A percentile compares a stretch with the other conserved stretches of the same genome.
Evolutionary conservation across 2,329 filamentous ascomycete species (phyloP).

Genomic region (Pseudocercospora macadamiae): DNA sequence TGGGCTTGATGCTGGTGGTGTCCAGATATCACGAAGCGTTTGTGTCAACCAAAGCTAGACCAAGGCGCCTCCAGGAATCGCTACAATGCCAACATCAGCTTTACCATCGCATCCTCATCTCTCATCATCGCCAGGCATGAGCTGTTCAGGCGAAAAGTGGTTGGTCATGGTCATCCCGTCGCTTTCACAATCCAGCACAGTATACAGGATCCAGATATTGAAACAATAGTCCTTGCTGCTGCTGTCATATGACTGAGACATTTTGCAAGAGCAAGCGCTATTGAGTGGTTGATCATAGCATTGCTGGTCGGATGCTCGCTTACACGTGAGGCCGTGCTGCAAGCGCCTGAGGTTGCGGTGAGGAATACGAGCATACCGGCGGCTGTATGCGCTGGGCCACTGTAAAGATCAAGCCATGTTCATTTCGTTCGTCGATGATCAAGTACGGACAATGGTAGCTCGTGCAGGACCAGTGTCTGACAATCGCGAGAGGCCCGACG

Average conservation of each 20-base stretch:
- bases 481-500: not conserved
- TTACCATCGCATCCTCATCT: too few species aligned
- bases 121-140: too few species aligned
- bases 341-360: not conserved
- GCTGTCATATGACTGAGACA: not conserved
- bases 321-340: not conserved
- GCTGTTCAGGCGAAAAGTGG: too few species aligned
- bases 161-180: not conserved
- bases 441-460: not conserved
- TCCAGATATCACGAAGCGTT: too few species aligned
- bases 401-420: not conserved
- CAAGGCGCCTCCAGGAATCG: too few species aligned
- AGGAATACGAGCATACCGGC: not conserved
- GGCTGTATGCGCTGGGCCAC: not conserved
- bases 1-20: too few species aligned
- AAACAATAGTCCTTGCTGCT: slow-evolving; percentile 3
- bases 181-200: not conserved
- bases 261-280: slow-evolving; percentile 1
- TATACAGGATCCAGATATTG: not conserved
- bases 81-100: too few species aligned
- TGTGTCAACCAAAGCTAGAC: too few species aligned
- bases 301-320: not conserved
- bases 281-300: not conserved
- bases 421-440: not conserved
- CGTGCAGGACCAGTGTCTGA: too few species aligned